Percentiles rank a stretch among this genome's conserved stretches.
phyloP scores from a whole-genome alignment of 352 stramenopile genomes.

The Pythium phragmiticola region DNA sequence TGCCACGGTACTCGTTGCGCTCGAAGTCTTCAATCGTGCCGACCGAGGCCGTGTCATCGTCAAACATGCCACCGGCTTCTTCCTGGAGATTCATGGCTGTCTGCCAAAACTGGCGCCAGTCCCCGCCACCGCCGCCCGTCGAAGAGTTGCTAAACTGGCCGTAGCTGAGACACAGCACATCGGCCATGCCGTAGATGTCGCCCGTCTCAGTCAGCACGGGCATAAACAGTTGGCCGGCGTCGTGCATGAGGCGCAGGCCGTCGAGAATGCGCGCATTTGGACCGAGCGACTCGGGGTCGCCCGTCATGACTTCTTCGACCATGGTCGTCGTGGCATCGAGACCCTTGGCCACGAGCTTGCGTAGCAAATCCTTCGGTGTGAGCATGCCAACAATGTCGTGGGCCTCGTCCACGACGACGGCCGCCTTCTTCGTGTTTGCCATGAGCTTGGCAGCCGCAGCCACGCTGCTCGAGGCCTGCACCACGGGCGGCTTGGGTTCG shows the following conservation, averaged over 20 bases:
- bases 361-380: conserved; percentile 83
- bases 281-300: conserved; percentile 72
- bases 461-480: conserved; percentile 70
- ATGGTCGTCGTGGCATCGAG: conserved; percentile 69
- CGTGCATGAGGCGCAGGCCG: conserved; percentile 82
- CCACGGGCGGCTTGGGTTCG: conserved; percentile 74
- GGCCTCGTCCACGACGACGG: conserved; percentile 75
- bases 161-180: conserved; percentile 87
- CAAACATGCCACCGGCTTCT: conserved; percentile 74
- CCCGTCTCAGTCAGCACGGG: conserved; percentile 74
- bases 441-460: conserved; percentile 82
- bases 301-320: conserved; percentile 86
- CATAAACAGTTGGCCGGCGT: conserved; percentile 84
- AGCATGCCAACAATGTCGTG: conserved; percentile 81
- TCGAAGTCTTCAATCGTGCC: conserved; percentile 90
- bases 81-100: conserved; percentile 86
- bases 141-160: conserved; percentile 84
- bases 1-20: conserved; percentile 70
- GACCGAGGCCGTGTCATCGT: conserved; percentile 79
- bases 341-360: conserved; percentile 84
- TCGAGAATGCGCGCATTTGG: conserved; percentile 82
- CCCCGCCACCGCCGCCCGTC: conserved; percentile 61
- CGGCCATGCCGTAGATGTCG: conserved; percentile 84
- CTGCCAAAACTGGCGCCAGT: conserved; percentile 90
- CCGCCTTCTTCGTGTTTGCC: conserved; percentile 81